Evolutionary conservation across 495 filamentous ascomycete genomes (phyloP).

Genomic region (Staphylotrichum tortipilum): DNA sequence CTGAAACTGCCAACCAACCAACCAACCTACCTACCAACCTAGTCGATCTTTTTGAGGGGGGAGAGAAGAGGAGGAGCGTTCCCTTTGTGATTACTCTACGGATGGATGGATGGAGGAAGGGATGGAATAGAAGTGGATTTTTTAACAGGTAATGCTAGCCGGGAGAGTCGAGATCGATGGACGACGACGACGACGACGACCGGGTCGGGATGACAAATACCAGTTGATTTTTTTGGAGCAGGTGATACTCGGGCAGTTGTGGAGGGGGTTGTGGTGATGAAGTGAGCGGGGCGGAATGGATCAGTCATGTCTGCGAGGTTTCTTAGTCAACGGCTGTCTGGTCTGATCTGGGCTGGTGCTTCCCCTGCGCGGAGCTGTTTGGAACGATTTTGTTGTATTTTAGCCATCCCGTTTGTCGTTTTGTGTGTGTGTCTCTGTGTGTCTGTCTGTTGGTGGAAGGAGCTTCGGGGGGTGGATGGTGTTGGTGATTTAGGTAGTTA

Average conservation of each 20-base stretch:
- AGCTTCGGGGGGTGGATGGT: not conserved
- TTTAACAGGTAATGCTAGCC: not conserved
- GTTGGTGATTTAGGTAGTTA: no score
- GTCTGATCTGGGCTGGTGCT: not conserved
- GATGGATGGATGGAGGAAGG: no score
- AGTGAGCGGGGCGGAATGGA: not conserved
- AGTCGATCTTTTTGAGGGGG: no score
- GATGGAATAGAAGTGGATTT: constrained; percentile 5
- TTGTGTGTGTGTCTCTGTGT: no score
- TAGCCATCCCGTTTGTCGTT: not conserved
- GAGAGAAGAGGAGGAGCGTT: no score
- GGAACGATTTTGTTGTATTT: not conserved
- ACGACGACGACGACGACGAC: not conserved
- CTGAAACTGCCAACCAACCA: no score
- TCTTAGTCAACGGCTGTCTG: not conserved
- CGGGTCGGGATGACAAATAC: not conserved
- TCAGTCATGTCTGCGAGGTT: not conserved
- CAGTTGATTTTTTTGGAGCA: no score
- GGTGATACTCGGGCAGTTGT: no score
- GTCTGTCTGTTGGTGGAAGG: not conserved
- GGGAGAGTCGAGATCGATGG: no score
- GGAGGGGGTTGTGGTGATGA: not conserved
- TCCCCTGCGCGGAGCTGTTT: not conserved
- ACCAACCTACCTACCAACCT: no score
- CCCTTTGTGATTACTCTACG: no score